Evolutionary conservation across 2,329 filamentous ascomycete species (phyloP).

Genomic region (Aspergillus sp.): DNA sequence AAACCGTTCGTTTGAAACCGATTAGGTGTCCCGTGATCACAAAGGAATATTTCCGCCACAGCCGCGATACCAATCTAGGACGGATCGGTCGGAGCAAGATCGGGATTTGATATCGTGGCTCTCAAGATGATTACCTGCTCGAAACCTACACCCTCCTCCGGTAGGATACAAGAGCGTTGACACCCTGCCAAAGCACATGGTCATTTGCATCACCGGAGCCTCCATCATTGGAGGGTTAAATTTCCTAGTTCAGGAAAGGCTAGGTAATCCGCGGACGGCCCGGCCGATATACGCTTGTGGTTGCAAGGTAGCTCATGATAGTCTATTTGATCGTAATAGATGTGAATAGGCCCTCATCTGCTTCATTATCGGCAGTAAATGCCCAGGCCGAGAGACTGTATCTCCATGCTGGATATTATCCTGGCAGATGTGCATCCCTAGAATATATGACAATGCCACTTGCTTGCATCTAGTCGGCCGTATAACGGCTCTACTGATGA

Average conservation of each 20-base stretch:
- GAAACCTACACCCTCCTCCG: conserved; percentile 1
- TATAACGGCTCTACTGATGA: background rate
- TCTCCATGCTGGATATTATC: background rate
- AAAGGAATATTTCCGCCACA: conserved; percentile 19
- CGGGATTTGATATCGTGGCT: background rate
- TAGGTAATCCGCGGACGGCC: conserved; percentile 7
- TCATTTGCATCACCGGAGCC: conserved; percentile 12
- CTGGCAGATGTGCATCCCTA: too few species aligned
- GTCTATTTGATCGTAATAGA: conserved; percentile 16
- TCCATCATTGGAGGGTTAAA: conserved; percentile 15
- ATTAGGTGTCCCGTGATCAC: background rate
- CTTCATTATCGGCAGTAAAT: background rate
- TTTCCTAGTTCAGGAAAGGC: conserved; percentile 13
- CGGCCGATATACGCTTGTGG: background rate
- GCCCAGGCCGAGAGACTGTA: background rate
- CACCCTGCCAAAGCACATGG: conserved; percentile 2
- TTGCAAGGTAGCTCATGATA: conserved; percentile 11
- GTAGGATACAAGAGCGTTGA: conserved; percentile 2
- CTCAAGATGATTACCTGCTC: conserved; percentile 3
- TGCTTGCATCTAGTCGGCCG: background rate
- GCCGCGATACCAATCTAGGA: conserved; percentile 20
- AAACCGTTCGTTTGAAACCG: background rate
- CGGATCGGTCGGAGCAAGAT: conserved; percentile 9
- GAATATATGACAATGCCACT: too few species aligned
- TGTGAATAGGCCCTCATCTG: background rate